A percentile compares a stretch with the other conserved stretches of the same genome.
Conservation (phyloP, 441 rosid genomes). For the Sinapis alba region DNA sequence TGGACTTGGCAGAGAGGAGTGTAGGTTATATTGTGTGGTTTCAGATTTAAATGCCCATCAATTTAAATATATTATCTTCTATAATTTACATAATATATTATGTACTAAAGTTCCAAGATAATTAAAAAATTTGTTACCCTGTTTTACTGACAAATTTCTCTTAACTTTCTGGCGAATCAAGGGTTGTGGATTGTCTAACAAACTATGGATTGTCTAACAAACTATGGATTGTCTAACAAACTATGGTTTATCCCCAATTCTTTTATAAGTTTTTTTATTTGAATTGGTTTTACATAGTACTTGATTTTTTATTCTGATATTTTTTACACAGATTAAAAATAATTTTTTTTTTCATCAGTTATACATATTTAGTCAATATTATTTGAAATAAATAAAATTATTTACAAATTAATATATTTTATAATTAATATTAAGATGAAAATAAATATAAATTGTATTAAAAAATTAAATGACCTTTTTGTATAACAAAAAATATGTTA, state of each 20-base stretch:
- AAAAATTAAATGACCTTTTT: too few species aligned
- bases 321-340: too few species aligned
- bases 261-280: background rate
- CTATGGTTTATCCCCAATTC: background rate
- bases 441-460: too few species aligned
- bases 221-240: background rate
- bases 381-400: too few species aligned
- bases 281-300: background rate
- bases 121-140: background rate
- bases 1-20: constrained; percentile 11
- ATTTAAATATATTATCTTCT: background rate
- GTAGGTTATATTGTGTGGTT: constrained; percentile 8
- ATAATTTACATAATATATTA: background rate
- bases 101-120: background rate
- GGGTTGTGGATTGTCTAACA: background rate
- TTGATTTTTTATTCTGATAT: too few species aligned
- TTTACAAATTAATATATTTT: too few species aligned
- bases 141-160: background rate
- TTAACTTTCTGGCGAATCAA: background rate
- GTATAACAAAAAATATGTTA: too few species aligned
- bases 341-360: too few species aligned
- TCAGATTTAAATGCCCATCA: constrained; percentile 8
- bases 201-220: background rate
- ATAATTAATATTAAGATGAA: too few species aligned
- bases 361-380: too few species aligned